Base-by-base conservation (phyloP, 202 grass and related monocot genomes). In the Elaeis oleifera region DNA sequence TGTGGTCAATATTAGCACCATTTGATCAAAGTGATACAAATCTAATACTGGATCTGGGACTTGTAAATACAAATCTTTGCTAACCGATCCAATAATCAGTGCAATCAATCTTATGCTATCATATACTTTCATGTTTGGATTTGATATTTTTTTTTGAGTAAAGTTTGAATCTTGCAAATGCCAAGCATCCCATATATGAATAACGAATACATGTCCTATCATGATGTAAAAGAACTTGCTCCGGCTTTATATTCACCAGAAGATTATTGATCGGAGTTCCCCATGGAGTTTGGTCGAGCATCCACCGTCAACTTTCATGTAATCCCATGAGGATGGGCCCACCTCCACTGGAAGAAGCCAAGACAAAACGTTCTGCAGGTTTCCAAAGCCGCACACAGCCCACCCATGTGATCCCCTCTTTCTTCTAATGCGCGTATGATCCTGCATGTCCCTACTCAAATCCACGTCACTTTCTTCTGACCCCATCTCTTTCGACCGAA, bases 291-390 rank as follows among this genome's bases (percentile, higher is more conserved):
- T n/a, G 44, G 61, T 50, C 18, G 5, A 44, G 9, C 36, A 44
- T 44, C 63, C 63, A 13, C 16, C 16, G 13, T 5, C 63, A 13
- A 13, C 51, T 52, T 52, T 6, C 56, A 60, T 28, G 20, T 59
- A 51, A 19, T 49, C 16, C 27, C 31, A 65, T 57, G 16, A 3
- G 18, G 50, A 29, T 67, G 63, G 63, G 67, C 71, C 62, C 69
- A 72, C 72, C 27, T 21, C 3, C 72, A 62, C 61, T 61, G 64
- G 71, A 73, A 61, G 66, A 67, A 26, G 56, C 51, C 39, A 70
- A 59, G 65, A 72, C 4, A 44, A 74, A 74, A n/a, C 20, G 14
- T 0, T 24, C 4, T 24, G n/a, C 59, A 55, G 9, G 9, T 44
- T 44, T 44, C 9, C 9, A 73, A 68, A 53, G 63, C 69, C 27